Percentiles rank a stretch among this genome's conserved stretches.
Conservation (phyloP, 371 early-diverging fungal genomes). For the Zychaea mexicana region DNA sequence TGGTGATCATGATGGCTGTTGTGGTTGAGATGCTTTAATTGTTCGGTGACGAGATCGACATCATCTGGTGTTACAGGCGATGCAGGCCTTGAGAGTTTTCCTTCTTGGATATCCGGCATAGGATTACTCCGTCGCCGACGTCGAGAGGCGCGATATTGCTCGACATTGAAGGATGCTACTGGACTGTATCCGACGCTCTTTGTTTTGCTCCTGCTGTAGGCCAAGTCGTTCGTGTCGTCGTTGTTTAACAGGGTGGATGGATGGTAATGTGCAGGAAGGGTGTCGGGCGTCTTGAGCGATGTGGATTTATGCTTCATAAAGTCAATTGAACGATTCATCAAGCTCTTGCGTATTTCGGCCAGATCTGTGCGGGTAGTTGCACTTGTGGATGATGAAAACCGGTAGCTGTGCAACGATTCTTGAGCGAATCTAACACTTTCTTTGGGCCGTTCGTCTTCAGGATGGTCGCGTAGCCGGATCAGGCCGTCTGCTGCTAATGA, state of each 20-base stretch:
- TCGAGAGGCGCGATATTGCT: constrained; percentile 13
- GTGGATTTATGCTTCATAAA: constrained; percentile 46
- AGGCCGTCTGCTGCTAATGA: constrained; percentile 30
- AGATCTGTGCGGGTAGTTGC: constrained; percentile 19
- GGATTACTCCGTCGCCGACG: constrained; percentile 22
- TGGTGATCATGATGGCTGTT: constrained; percentile 4
- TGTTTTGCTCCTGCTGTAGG: constrained; percentile 14
- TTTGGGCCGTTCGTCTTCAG: constrained; percentile 11
- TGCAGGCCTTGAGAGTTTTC: constrained; percentile 3
- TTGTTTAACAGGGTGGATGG: neutral
- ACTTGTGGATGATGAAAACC: constrained; percentile 42
- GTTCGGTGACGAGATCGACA: constrained; percentile 7
- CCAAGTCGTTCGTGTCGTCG: neutral
- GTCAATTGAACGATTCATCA: constrained; percentile 47
- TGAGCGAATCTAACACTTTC: constrained; percentile 47
- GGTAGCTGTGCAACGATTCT: constrained; percentile 61
- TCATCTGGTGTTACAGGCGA: constrained; percentile 17
- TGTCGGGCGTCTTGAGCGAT: constrained; percentile 10
- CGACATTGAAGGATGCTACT: constrained; percentile 9
- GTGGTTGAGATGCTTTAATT: neutral
- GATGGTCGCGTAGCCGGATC: constrained; percentile 33
- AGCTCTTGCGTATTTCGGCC: constrained; percentile 41
- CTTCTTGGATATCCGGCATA: constrained; percentile 19
- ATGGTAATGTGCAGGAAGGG: constrained; percentile 23
- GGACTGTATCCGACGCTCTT: constrained; percentile 23